These are phyloP conservation scores for Quercus wislizeni DNA, from an alignment of 306 rosid genomes.

Conservation along the genomic window DNA sequence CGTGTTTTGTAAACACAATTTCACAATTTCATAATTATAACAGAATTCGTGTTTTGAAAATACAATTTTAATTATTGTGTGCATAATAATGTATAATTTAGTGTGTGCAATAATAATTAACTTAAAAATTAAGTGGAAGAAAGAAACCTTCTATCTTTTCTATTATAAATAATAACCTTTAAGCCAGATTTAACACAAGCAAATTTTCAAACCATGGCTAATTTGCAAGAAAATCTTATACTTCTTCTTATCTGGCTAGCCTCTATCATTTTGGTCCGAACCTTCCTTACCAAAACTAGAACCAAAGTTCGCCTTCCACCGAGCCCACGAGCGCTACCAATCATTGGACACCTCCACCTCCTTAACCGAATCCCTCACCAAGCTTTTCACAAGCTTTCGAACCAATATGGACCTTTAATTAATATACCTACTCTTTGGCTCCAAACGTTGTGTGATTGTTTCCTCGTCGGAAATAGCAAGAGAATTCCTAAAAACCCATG, in stretches of 20 bases:
- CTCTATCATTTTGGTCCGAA: conserved; percentile 30
- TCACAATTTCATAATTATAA: too few relatives aligned
- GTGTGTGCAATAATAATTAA: too few relatives aligned
- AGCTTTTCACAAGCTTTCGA: conserved; percentile 50
- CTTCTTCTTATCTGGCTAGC: conserved; percentile 27
- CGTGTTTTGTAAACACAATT: too few relatives aligned
- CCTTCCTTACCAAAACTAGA: conserved; percentile 27
- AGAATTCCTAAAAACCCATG: conserved; percentile 62
- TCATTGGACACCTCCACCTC: conserved; percentile 66
- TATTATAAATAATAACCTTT: not conserved
- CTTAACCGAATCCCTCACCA: conserved; percentile 52
- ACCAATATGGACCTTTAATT: conserved; percentile 54
- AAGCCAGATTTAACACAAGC: not conserved
- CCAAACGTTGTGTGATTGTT: conserved; percentile 48
- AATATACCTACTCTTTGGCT: conserved; percentile 55
- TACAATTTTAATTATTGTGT: too few relatives aligned
- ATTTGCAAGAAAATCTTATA: conserved; percentile 24
- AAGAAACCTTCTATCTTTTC: too few relatives aligned
- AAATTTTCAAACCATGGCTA: conserved; percentile 26
- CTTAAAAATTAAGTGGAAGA: too few relatives aligned
- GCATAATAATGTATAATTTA: too few relatives aligned
- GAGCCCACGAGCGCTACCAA: conserved; percentile 50
- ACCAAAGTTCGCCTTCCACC: conserved; percentile 37
- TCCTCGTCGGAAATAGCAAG: conserved; percentile 57
- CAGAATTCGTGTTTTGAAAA: too few relatives aligned